Conservation (phyloP, 2,329 filamentous ascomycete genomes). For the Fonsecaea nubica region DNA sequence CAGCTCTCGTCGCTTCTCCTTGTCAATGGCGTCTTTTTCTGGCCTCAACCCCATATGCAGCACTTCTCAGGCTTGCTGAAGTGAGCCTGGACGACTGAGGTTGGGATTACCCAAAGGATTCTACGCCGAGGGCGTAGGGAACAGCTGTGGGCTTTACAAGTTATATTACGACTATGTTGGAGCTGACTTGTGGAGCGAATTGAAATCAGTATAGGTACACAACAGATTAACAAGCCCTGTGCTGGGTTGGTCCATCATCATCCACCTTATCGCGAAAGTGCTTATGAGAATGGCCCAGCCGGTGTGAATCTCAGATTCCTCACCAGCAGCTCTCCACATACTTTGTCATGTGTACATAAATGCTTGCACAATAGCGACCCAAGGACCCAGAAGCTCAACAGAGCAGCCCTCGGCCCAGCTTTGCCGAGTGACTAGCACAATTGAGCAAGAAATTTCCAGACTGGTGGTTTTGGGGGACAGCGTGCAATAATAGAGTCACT, state of each 20-base stretch:
- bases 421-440: not conserved
- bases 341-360: not conserved
- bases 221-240: not conserved
- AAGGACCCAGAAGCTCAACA: not conserved
- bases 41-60: not conserved
- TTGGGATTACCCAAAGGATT: not conserved
- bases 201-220: not conserved
- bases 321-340: not conserved
- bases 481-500: not conserved
- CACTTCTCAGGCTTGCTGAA: not conserved
- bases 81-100: not conserved
- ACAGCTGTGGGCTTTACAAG: not conserved
- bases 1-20: not conserved
- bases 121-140: not conserved
- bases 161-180: conserved; percentile 4
- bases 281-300: not conserved
- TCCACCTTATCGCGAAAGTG: conserved; percentile 2
- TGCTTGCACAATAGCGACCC: not conserved
- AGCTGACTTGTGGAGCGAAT: not conserved
- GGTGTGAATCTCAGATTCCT: not conserved
- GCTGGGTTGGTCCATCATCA: not conserved
- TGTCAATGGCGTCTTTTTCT: not conserved
- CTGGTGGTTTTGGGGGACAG: not conserved
- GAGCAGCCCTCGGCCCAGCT: not conserved
- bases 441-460: not conserved